Base-by-base conservation (phyloP, 768 basidiomycete genomes). In the Rhodotorula graminis region DNA sequence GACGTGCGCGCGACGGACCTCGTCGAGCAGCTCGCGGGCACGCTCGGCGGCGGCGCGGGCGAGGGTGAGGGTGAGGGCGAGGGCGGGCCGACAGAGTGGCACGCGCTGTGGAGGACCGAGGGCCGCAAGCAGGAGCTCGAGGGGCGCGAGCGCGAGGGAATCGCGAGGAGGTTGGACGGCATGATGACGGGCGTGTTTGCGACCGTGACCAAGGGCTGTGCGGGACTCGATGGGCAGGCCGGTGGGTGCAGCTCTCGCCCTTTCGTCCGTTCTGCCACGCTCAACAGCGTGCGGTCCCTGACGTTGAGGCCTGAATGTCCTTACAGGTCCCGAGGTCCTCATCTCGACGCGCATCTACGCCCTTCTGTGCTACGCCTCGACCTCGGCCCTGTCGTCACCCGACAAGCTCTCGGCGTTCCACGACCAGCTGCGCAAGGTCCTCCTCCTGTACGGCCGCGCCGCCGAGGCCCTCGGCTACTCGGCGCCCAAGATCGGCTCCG, bases 341-440 rank as follows among this genome's bases (percentile, higher is more conserved):
- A 84, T 83, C 73, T 77, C 78, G 29, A 81, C 85, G 37, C 82
- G 85, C 58, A 67, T 83, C 79, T 80, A 84, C 79, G 80, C 74
- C 1, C 65, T 76, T 15, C 61, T 64, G 23, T 49, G 21, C 53
- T 72, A 66, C 69, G 25, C 61, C 80, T 10, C 79, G 88, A 82
- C 56, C 10, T 61, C 67, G 19, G 27, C 67, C 9, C 67, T 65
- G n/a, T 52, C 66, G 18, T 37, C 84, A 18, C 78, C 83, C 10
- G 73, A 84, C 40, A 83, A 85, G 60, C 80, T 87, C 6, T 82
- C 82, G 60, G 84, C 84, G 0, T 88, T 91, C 78, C 90, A 90
- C 90, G 87, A 88, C 60, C 90, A 91, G 77, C 83, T 79, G 40
- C 82, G 83, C 68, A 87, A 85, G 73, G 86, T 83, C 77, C 82